Conservation (phyloP, 2,329 filamentous ascomycete genomes). For the Nigrograna mackinnonii region DNA sequence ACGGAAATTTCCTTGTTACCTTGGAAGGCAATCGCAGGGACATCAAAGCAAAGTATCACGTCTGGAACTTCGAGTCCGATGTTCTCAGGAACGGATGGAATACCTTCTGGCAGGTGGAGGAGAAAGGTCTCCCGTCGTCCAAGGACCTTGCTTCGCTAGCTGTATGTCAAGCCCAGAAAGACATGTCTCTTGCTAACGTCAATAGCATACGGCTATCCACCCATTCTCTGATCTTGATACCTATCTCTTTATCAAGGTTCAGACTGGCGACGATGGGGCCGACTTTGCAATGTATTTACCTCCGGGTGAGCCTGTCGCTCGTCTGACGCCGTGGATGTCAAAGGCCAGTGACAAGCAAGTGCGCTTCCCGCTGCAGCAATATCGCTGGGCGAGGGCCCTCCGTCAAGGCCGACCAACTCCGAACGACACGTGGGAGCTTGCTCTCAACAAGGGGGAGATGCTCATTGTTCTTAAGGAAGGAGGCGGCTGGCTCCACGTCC, state of each 20-base stretch:
- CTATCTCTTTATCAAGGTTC: constrained; percentile 30
- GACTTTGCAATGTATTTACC: constrained; percentile 5
- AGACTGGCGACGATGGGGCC: constrained; percentile 4
- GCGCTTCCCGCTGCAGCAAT: not conserved
- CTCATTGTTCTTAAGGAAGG: constrained; percentile 28
- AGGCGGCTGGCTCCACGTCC: constrained; percentile 24
- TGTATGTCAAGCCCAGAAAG: too few species aligned
- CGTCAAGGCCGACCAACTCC: constrained; percentile 21
- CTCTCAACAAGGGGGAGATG: constrained; percentile 22
- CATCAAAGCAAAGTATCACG: constrained; percentile 2
- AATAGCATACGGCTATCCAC: constrained; percentile 24
- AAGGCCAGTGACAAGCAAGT: too few species aligned
- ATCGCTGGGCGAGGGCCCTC: not conserved
- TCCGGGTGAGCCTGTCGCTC: constrained; percentile 14
- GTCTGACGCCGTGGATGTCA: constrained; percentile 7
- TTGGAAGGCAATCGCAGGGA: not conserved
- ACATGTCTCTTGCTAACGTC: not conserved
- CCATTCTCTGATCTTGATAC: constrained; percentile 19
- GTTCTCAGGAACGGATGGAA: constrained; percentile 17
- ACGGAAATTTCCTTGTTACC: constrained; percentile 18
- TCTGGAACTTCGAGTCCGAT: constrained; percentile 14
- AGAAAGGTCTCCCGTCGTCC: too few species aligned
- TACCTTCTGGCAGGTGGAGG: constrained; percentile 15
- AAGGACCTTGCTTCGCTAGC: constrained; percentile 19
- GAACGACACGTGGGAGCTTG: constrained; percentile 26